These are phyloP conservation scores for Amanita polypyramis DNA, from an alignment of 768 basidiomycete genomes.

Conservation along the genomic window DNA sequence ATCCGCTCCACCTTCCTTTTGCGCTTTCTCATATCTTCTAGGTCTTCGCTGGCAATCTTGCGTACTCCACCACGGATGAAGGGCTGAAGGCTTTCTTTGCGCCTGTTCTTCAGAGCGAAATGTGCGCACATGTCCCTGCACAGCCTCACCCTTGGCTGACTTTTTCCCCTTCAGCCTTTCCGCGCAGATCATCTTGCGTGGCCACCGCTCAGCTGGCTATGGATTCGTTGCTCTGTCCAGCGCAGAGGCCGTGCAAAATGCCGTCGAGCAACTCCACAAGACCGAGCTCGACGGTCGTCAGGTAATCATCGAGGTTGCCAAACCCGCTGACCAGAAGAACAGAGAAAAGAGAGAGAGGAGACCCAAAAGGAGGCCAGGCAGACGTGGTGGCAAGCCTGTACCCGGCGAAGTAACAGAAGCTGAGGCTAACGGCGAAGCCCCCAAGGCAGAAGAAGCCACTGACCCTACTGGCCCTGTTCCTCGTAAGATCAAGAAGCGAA, in stretches of 20 bases:
- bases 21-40: conserved; percentile 19
- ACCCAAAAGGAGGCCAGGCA: conserved; percentile 72
- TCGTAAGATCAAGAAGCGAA: conserved; percentile 79
- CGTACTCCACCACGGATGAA: conserved; percentile 89
- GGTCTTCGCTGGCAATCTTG: conserved; percentile 95
- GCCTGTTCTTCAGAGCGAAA: conserved; percentile 74
- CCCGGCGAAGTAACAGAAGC: conserved; percentile 87
- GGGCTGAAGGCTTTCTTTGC: conserved; percentile 92
- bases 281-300: conserved; percentile 81
- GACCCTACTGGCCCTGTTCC: conserved; percentile 51
- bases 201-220: conserved; percentile 80
- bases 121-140: conserved; percentile 48
- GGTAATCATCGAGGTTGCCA: conserved; percentile 89
- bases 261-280: conserved; percentile 79
- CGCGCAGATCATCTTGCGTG: conserved; percentile 80
- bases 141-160: conserved; percentile 13
- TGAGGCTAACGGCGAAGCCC: conserved; percentile 72
- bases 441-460: conserved; percentile 43
- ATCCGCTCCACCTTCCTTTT: conserved; percentile 11
- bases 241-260: conserved; percentile 76
- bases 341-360: conserved; percentile 71
- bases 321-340: conserved; percentile 83
- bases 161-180: conserved; percentile 43
- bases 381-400: conserved; percentile 79
- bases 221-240: conserved; percentile 83